Base-by-base conservation (phyloP, 2,329 filamentous ascomycete genomes). In the Alternaria gansuensis region DNA sequence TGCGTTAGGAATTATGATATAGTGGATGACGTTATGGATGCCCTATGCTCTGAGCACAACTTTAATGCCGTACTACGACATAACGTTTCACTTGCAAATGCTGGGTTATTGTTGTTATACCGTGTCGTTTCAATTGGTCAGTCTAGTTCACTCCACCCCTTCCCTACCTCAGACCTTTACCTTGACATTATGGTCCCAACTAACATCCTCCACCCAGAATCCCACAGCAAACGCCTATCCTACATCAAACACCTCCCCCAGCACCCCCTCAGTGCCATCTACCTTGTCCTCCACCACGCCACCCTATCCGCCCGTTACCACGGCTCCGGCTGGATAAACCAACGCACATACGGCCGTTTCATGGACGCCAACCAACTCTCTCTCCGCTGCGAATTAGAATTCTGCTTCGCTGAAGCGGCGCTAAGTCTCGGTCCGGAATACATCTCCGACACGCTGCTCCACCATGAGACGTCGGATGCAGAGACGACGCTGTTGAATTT, bases 1-100 rank as follows among this genome's bases (percentile, higher is more conserved):
- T 77, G 73, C 29, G 69, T 74, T 2, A 55, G 56, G n/a, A 64
- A 56, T 14, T 77, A 76, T 54, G 67, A 77, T 39, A 46, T 66
- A 1, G 53, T 74, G 9, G 74, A 77, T 54, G 69, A 71, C 34
- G 52, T 76, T 14, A 75, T 77, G 73, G 68, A 65, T 2, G 64
- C 65, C 23, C 55, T 77, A 0, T 64, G 64, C 14, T 72, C 66
- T 3, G 51, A 67, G 5, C 51, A 64, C n/a, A 77, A 75, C 40
- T 71, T 65, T 43, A 70, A 63, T 17, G 63, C 63, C 0, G 64
- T 75, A 0, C 50, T 65, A 23, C 60, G 46, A 2, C 68, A 74
- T 28, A 76, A 76, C 24, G 54, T 69, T 29, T 59, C 66, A 0
- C 36, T 75, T 3, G 66, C 67, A 14, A 68, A 76, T 44, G 57